Evolutionary conservation across 805 yeast genomes (phyloP).

Genomic region (Yarrowia phangngaensis): DNA sequence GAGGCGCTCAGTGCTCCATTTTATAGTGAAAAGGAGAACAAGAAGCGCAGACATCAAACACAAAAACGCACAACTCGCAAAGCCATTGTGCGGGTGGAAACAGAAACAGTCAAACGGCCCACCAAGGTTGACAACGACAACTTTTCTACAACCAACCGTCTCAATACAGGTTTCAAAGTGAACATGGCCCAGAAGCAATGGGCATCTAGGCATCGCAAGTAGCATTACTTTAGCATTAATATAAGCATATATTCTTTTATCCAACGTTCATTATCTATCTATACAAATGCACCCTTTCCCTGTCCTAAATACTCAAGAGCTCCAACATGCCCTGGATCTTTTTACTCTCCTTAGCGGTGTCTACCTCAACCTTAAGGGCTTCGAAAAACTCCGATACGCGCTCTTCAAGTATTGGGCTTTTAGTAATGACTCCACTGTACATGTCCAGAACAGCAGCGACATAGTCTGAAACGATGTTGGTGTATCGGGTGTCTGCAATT

Average conservation of each 20-base stretch:
- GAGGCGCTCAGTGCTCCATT: conserved; percentile 6
- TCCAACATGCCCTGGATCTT: conserved; percentile 92
- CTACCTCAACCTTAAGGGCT: conserved; percentile 63
- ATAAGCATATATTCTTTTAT: too few relatives aligned
- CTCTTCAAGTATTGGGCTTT: conserved; percentile 73
- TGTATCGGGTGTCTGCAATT: conserved; percentile 74
- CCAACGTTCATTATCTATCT: conserved; percentile 9
- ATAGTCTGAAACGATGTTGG: conserved; percentile 62
- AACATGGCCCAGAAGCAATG: conserved; percentile 14
- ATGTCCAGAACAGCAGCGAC: conserved; percentile 64
- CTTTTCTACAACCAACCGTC: background rate
- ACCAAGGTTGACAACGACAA: conserved; percentile 20
- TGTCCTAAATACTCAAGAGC: conserved; percentile 49
- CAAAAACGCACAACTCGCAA: conserved; percentile 19
- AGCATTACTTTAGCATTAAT: background rate
- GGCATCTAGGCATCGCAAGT: conserved; percentile 1
- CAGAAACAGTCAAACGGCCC: conserved; percentile 3
- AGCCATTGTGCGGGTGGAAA: conserved; percentile 8
- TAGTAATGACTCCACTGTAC: conserved; percentile 70
- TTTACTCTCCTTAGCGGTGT: conserved; percentile 80
- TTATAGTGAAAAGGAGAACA: background rate
- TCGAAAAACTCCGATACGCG: conserved; percentile 54
- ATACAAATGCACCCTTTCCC: conserved; percentile 9
- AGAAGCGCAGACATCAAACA: conserved; percentile 15
- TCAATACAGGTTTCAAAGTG: conserved; percentile 23